phyloP scores from a whole-genome alignment of 129 eudicot species.

The Lonicera japonica region DNA sequence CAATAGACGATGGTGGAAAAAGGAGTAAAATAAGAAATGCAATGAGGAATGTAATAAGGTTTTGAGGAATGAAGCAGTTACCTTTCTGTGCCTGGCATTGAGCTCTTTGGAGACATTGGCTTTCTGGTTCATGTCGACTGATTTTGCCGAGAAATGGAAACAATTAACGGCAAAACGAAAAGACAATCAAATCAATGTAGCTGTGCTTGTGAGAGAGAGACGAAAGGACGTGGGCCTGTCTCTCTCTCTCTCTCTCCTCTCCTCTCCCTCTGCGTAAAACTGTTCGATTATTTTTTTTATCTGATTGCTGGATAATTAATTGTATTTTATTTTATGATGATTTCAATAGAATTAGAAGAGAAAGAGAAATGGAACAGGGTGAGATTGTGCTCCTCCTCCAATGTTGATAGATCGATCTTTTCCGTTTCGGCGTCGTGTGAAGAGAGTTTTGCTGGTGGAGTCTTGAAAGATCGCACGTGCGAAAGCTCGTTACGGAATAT shows the following conservation, averaged over 20 bases:
- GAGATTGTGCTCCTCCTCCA: slow-evolving; percentile 1
- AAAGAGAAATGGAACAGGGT: slow-evolving; percentile 2
- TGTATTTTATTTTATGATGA: slow-evolving; percentile 13
- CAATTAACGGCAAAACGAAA: too few species aligned
- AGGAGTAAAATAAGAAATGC: slow-evolving; percentile 3
- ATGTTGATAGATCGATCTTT: not conserved
- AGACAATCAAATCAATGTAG: not conserved
- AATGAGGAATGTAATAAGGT: not conserved
- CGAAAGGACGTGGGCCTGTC: not conserved
- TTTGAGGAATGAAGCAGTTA: not conserved
- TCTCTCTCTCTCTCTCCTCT: not conserved
- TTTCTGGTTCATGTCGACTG: slow-evolving; percentile 60
- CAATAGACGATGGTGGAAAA: not conserved
- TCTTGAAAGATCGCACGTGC: slow-evolving; percentile 17
- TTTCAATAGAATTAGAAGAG: slow-evolving; percentile 11
- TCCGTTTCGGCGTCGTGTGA: slow-evolving; percentile 18
- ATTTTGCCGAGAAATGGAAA: slow-evolving; percentile 3
- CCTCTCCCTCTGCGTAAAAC: slow-evolving; percentile 2
- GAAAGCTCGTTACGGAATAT: not conserved
- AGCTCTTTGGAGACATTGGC: slow-evolving; percentile 76
- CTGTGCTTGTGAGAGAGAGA: slow-evolving; percentile 17
- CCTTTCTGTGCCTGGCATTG: slow-evolving; percentile 76
- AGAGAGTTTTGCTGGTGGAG: slow-evolving; percentile 15
- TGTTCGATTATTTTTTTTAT: not conserved
- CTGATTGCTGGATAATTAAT: not conserved